A percentile compares a stretch with the other conserved stretches of the same genome.
Evolutionary conservation across 2,329 filamentous ascomycete genomes (phyloP).

Genomic region (Diaporthe citri): DNA sequence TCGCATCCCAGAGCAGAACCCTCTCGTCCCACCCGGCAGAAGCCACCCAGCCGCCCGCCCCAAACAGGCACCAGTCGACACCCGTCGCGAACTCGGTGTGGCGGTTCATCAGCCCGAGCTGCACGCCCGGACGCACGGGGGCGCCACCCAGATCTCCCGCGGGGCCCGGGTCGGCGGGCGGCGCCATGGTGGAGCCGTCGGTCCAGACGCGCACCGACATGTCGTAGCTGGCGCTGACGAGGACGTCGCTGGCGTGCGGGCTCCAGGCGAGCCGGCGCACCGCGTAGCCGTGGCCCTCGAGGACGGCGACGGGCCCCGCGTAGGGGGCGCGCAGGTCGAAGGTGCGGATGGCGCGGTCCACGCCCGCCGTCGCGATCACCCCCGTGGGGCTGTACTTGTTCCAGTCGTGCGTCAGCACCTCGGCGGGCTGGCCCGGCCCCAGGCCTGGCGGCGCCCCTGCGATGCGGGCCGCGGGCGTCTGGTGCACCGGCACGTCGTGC

Average conservation of each 20-base stretch:
- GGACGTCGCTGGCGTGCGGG: conserved; percentile 88
- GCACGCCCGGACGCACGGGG: conserved; percentile 68
- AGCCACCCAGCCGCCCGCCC: conserved; percentile 94
- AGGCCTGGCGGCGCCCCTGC: conserved; percentile 50
- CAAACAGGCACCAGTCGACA: conserved; percentile 98
- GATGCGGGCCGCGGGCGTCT: conserved; percentile 61
- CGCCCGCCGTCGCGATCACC: conserved; percentile 87
- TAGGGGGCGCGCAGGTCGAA: conserved; percentile 88
- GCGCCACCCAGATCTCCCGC: conserved; percentile 44
- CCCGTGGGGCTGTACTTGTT: conserved; percentile 90
- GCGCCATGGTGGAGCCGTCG: conserved; percentile 68
- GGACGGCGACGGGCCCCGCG: conserved; percentile 77
- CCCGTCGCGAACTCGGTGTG: conserved; percentile 98
- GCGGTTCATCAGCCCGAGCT: conserved; percentile 88
- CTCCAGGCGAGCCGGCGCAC: conserved; percentile 90
- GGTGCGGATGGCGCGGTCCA: conserved; percentile 87
- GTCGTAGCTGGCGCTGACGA: conserved; percentile 94
- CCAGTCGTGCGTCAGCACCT: conserved; percentile 97
- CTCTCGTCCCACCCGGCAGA: conserved; percentile 95
- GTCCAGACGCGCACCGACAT: conserved; percentile 98
- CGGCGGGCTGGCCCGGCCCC: conserved; percentile 71
- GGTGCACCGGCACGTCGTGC: conserved; percentile 85
- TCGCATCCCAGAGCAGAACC: conserved; percentile 92
- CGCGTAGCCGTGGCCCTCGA: conserved; percentile 92
- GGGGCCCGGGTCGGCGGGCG: background rate